Base-by-base conservation (phyloP, 169 alveolate species). In the Babesia sp. region DNA sequence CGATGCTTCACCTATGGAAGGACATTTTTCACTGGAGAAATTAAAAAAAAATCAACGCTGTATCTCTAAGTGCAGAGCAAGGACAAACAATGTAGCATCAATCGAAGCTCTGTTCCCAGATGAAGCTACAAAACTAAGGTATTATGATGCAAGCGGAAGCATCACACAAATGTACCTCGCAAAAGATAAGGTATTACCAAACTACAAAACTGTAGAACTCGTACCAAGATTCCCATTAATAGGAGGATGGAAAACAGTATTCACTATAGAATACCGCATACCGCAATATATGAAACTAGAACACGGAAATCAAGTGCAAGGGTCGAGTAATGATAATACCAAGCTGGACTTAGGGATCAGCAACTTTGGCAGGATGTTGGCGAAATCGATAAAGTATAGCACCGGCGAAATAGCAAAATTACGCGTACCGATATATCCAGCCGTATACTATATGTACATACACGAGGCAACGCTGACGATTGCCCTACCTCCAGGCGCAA, bases 141-240 rank as follows among this genome's bases (percentile, higher is more conserved):
- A 53, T 45, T 72, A 59, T 46, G 83, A 72, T 34, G 57, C 4
- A 22, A 61, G 31, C 6, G 83, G 83, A 2, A 72, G 59, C n/a
- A 72, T 59, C 3, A 3, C 73, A 22, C 11, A 56, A 24, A 46
- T 59, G 58, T 63, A 60, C 67, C 53, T 6, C 2, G 9, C 16
- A 22, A 34, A 39, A 6, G 37, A 34, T 20, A 56, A 18, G 8
- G 55, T 37, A 11, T 18, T 48, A 33, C 74, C 51, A 6, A 45
- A 44, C 29, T 41, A 72, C 56, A 72, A 63, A 18, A 12, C 41
- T 12, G 63, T 61, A 3, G 56, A 72, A 12, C 7, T 84, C n/a
- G 34, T 68, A 29, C 91, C 91, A 29, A 84, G 91, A 50, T 85
- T 61, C 29, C 91, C 91, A 46, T 59, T 85, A 48, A 51, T 85